Evolutionary conservation across 495 filamentous ascomycete genomes (phyloP), one percentile per base, ranked within the genome.

Genomic region (Hypoxylon subgilvum): DNA sequence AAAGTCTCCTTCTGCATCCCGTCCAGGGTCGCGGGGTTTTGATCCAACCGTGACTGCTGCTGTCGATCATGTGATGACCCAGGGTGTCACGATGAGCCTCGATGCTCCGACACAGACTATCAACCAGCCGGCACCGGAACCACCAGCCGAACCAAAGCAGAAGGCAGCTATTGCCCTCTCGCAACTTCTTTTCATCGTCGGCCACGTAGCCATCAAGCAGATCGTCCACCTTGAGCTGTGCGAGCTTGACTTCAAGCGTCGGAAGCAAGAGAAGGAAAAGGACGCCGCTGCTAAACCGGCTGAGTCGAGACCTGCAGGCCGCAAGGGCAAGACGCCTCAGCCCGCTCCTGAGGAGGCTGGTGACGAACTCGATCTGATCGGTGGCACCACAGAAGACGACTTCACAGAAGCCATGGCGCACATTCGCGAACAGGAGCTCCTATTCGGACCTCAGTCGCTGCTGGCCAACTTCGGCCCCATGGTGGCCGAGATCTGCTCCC

Each of bases 211-310:
- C 22, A 91, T 98, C 74, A 98, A 98, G 71, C 94, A 99, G 65
- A 99, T 97, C 54, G 94, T 99, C n/a, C 95, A 99, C 71, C 80
- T 99, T n/a, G 94, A 99, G 61, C 81, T 97, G 1, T 92, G 91
- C 72, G 94, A 99, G 68, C 82, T 92, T 30, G 94, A 99, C 71
- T 99, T 99, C 74, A 99, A 99, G 74, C 84, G 92, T 19, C 82
- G 92, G 49, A 99, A 97, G 74, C 90, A 88, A 10, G 94, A 96
- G 62, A 91, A 92, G 56, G 94, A 97, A 70, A 96, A 93, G 73
- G 87, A 78, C 38, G 72, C 76, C 2, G 70, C 73, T 6, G 69
- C 75, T 2, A 66, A 72, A 18, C 70, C 71, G 0, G 74, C 72
- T 6, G 69, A 67, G 43, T 61, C 63, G 28, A 67, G 74, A 39